phyloP scores from a whole-genome alignment of 2,329 filamentous ascomycete species.

The Colletotrichum sp. region DNA sequence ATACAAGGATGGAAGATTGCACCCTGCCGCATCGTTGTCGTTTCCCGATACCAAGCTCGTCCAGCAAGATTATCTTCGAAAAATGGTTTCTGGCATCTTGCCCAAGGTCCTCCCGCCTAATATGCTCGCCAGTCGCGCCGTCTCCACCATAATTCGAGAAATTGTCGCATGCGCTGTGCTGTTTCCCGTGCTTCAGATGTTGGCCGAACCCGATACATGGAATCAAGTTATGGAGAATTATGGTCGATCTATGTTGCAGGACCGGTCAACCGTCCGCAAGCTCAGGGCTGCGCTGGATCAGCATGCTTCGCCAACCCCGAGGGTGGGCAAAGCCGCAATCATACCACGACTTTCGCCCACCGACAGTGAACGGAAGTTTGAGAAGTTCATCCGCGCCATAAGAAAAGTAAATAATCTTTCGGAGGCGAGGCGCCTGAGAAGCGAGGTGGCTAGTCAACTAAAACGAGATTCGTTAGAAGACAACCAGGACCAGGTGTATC shows the following conservation, averaged over 20 bases:
- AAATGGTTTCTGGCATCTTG: slow-evolving; percentile 73
- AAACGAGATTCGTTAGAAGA: slow-evolving; percentile 82
- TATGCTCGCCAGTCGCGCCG: slow-evolving; percentile 80
- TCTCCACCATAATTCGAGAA: slow-evolving; percentile 82
- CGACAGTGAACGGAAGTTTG: slow-evolving; percentile 91
- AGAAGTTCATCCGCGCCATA: slow-evolving; percentile 90
- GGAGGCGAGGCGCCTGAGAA: slow-evolving; percentile 90
- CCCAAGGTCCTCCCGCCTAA: slow-evolving; percentile 75
- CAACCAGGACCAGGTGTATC: slow-evolving; percentile 82
- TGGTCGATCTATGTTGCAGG: slow-evolving; percentile 86
- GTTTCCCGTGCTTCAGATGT: slow-evolving; percentile 76
- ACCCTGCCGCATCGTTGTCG: slow-evolving; percentile 82
- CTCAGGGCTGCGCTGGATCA: slow-evolving; percentile 91
- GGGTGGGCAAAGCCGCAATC: slow-evolving; percentile 64
- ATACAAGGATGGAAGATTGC: slow-evolving; percentile 86
- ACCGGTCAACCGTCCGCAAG: slow-evolving; percentile 92
- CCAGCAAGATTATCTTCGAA: slow-evolving; percentile 88
- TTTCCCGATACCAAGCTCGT: slow-evolving; percentile 84
- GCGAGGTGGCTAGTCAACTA: slow-evolving; percentile 89
- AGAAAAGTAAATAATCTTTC: slow-evolving; percentile 89
- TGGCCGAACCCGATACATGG: slow-evolving; percentile 95
- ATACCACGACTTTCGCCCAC: slow-evolving; percentile 82
- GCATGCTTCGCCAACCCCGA: slow-evolving; percentile 84
- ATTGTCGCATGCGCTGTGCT: slow-evolving; percentile 93
- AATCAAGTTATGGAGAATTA: slow-evolving; percentile 94